Evolutionary conservation across 495 filamentous ascomycete genomes (phyloP).

Genomic region (Astrothelium macrocarpum): DNA sequence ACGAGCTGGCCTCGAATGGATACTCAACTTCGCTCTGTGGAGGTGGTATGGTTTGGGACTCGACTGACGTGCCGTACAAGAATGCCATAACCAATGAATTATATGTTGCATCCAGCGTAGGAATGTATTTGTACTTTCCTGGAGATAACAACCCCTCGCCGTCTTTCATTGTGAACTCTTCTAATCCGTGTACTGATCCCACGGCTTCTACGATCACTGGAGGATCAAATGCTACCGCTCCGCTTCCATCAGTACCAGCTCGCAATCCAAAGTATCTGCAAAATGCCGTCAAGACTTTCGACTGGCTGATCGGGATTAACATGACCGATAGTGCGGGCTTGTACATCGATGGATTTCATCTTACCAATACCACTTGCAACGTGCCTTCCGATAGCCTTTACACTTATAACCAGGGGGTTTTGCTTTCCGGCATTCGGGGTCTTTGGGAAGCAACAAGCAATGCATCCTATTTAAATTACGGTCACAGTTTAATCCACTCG

Average conservation of each 20-base stretch:
- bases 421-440: slow-evolving; percentile 1
- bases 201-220: neutral
- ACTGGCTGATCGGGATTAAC: neutral
- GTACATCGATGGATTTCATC: neutral
- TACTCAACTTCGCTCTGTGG: neutral
- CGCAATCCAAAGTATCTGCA: neutral
- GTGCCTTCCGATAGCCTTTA: neutral
- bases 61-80: neutral
- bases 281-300: neutral
- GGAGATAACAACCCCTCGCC: neutral
- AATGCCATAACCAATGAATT: neutral
- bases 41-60: neutral
- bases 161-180: neutral
- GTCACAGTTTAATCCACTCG: neutral
- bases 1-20: neutral
- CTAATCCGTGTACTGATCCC: neutral
- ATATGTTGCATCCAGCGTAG: neutral
- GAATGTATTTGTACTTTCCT: neutral
- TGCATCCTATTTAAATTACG: slow-evolving; percentile 1
- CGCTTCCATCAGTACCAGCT: neutral
- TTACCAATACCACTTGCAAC: neutral
- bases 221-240: neutral
- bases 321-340: neutral
- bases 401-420: neutral
- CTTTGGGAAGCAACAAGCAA: neutral